Conservation (phyloP, 1,284 basidiomycete genomes). For the Leccinum huronense region DNA sequence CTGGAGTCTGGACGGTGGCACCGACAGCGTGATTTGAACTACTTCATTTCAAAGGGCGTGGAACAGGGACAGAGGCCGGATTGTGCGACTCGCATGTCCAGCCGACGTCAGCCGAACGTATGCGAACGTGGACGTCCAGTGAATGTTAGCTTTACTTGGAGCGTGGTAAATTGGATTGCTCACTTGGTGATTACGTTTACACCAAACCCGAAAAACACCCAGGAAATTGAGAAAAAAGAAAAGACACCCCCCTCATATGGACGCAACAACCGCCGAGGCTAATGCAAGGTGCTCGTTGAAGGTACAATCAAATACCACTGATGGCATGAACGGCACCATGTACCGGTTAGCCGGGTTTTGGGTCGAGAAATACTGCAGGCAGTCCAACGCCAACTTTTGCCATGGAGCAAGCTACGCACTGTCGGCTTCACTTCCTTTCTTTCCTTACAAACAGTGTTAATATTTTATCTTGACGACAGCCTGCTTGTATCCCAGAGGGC, state of each 20-base stretch:
- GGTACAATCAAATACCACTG: background rate
- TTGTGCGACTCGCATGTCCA: background rate
- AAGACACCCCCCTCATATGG: conserved; percentile 9
- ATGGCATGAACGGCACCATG: background rate
- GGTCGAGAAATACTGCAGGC: background rate
- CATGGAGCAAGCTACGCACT: background rate
- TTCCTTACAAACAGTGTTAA: background rate
- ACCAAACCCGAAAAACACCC: conserved; percentile 7
- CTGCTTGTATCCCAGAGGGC: background rate
- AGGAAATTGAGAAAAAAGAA: conserved; percentile 11
- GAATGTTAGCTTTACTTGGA: background rate
- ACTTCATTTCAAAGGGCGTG: background rate
- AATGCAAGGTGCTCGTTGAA: background rate
- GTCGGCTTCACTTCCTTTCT: background rate
- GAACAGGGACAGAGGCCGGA: background rate
- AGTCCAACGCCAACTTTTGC: background rate
- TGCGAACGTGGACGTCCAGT: background rate
- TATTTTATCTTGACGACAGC: background rate
- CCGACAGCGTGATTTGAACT: background rate
- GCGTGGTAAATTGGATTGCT: background rate
- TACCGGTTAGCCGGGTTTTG: background rate
- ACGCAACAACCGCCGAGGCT: conserved; percentile 1
- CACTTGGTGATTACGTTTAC: background rate
- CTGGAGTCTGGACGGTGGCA: background rate
- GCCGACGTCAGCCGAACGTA: background rate